Evolutionary conservation across 305 asterid species (phyloP).

Genomic region (Rubia tinctorum): DNA sequence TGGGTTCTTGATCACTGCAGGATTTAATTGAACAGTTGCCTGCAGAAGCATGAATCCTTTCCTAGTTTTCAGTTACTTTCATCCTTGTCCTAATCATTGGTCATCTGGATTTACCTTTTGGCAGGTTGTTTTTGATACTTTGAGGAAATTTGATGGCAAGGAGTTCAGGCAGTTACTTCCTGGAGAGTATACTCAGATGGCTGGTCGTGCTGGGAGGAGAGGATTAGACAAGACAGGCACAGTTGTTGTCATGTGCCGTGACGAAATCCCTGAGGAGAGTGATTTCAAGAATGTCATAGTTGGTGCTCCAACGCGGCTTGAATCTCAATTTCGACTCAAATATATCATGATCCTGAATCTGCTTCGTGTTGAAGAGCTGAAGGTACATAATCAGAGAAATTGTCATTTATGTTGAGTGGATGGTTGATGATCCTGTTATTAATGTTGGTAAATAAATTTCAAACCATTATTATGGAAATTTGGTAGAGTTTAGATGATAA

Average conservation of each 20-base stretch:
- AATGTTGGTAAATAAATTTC: not conserved
- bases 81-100: not conserved
- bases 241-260: conserved; percentile 89
- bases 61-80: not conserved
- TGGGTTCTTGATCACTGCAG: not conserved
- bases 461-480: not conserved
- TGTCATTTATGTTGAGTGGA: not conserved
- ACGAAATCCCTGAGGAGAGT: conserved; percentile 80
- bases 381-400: conserved; percentile 44
- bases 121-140: conserved; percentile 92
- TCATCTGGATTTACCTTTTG: conserved; percentile 24
- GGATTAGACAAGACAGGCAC: conserved; percentile 98
- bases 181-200: conserved; percentile 99
- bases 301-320: conserved; percentile 90
- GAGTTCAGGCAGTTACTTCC: conserved; percentile 89
- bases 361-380: conserved; percentile 96
- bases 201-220: conserved; percentile 99
- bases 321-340: conserved; percentile 95
- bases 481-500: conserved; percentile 5
- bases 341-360: conserved; percentile 98
- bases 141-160: conserved; percentile 95
- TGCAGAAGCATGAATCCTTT: not conserved
- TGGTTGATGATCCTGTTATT: not conserved
- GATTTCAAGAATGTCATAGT: conserved; percentile 78
- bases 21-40: not conserved